These are phyloP conservation scores for Syzygium syzygioides DNA, from an alignment of 441 rosid genomes.

Conservation along the genomic window DNA sequence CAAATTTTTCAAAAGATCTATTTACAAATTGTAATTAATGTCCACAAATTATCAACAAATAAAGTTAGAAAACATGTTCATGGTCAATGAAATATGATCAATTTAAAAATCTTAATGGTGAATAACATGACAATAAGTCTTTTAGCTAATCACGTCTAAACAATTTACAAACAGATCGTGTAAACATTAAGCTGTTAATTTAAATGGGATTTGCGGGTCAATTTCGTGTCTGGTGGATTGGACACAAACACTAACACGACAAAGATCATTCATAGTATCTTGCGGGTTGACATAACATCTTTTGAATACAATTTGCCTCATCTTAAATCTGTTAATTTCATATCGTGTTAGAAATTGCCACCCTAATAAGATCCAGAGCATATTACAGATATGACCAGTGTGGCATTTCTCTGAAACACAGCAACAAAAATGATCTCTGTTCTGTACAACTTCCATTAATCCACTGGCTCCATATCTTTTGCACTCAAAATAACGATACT, in stretches of 20 bases:
- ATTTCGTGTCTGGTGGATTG: neutral
- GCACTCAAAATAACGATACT: neutral
- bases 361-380: neutral
- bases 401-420: neutral
- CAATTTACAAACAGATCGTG: neutral
- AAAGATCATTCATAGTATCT: neutral
- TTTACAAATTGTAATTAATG: neutral
- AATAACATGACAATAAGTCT: neutral
- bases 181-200: neutral
- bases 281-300: neutral
- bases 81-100: neutral
- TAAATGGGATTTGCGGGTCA: neutral
- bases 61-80: neutral
- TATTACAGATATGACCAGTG: neutral
- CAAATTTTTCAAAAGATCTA: neutral
- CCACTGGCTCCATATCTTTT: neutral
- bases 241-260: neutral
- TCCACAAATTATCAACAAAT: neutral
- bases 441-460: neutral
- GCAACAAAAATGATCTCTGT: neutral
- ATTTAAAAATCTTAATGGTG: neutral
- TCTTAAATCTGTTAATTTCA: neutral
- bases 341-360: neutral
- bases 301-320: rapidly evolving
- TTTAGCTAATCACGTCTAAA: neutral